Evolutionary conservation across 2,329 filamentous ascomycete species (phyloP), one percentile per base, ranked within the genome.

Genomic region (Nemania sp.): DNA sequence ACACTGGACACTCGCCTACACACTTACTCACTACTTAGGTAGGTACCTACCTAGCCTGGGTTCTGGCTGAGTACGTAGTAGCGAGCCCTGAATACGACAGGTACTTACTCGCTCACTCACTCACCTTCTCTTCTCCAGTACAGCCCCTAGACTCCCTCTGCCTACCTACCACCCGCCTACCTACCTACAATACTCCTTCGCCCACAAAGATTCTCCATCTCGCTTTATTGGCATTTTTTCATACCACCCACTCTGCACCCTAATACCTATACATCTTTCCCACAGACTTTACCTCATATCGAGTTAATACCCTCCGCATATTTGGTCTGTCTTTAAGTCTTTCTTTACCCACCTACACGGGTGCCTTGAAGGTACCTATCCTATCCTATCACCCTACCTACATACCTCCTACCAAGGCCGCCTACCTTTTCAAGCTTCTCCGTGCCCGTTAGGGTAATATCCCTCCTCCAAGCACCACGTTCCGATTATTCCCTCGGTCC

Each of bases 371-470:
- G 24, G 29, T 22, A 45, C 49, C n/a, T 61, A 35, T 41, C 53
- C 53, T 55, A 41, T 51, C 43, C 26, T 20, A 27, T 24, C 41
- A 35, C 38, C 52, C 26, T 51, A 52, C 27, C 51, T 43, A 18
- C 20, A 47, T 26, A 11, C 22, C 11, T 38, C 7, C 60, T n/a
- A 7, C 43, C 32, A 27, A 43, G 49, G 20, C 43, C 57, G 38
- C 54, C 51, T 57, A 49, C 52, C 35, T 24, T 27, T 55, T 18
- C 27, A 53, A 35, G 20, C 26, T 26, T 55, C 62, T 71, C 69
- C 67, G 69, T 64, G 47, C 62, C 66, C 57, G 20, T 71, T 69
- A 45, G 51, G 69, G 69, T 63, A 71, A 66, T 61, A 56, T 59
- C 49, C 32, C 45, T 59, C 64, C 54, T 29, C 66, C 49, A 45